Base-by-base conservation (phyloP, 805 yeast species). In the Wickerhamiella spandovensis region DNA sequence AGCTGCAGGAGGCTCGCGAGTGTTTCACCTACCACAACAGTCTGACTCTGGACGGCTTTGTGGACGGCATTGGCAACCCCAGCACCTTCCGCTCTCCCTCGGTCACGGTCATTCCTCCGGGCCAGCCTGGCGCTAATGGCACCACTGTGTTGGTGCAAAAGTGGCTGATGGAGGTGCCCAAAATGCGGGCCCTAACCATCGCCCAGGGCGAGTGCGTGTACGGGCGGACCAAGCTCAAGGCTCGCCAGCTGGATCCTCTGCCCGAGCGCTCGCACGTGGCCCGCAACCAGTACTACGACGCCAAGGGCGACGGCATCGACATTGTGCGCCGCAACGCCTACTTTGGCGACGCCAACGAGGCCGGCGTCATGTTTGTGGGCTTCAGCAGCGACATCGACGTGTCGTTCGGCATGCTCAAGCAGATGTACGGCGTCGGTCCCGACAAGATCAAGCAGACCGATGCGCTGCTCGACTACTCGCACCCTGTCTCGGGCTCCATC, bases 321-420 rank as follows among this genome's bases (percentile, higher is more conserved):
- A 35, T 35, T 35, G 39, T 35, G 20, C 39, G 39, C 10, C 39
- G 39, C 39, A 35, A 35, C 20, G 39, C 39, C 5, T 35, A 35
- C 39, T 35, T 35, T 35, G 39, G 39, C 39, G 39, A 35, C 97
- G 46, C 84, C 95, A 46, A 89, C 90, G 46, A 90, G 79, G 47
- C 95, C 95, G 47, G 88, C 73, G 54, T 96, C 96, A 57, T 84
- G 75, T 52, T 81, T 77, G 67, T 87, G 96, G 50, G 95, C 95
- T 48, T 84, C 72, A 30, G 75, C 80, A 46, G 76, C 76, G n/a
- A 35, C 39, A 35, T 35, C 20, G 20, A 35, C 13, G 39, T 35
- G 20, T n/a, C 39, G 39, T 35, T 35, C n/a, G 39, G 39, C 6
- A 35, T 35, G 39, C 39, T 35, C 39, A 15, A 35, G 39, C 39